Base-by-base conservation (phyloP, 305 asterid species). In the Lippia alba region DNA sequence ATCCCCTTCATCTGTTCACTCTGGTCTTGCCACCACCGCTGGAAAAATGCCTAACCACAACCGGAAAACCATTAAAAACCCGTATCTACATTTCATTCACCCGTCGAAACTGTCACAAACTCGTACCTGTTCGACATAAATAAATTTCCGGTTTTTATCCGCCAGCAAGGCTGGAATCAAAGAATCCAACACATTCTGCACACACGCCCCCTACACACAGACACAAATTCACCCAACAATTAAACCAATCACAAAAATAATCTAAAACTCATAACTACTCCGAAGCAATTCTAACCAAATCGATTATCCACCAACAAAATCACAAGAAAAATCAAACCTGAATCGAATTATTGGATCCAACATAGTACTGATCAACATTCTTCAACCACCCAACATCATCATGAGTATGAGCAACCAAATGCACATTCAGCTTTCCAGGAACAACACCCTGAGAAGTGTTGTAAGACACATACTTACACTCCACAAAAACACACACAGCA, bases 301-400 rank as follows among this genome's bases (percentile, higher is more conserved):
- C n/a, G n/a, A n/a, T n/a, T n/a, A n/a, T 41, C 4, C 44, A 18
- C 4, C 55, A 36, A 50, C 6, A 57, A 1, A 65, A 61, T 8
- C 40, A 0, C 39, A 5, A 36, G 11, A 7, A 6, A 10, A 16
- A 2, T n/a, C 39, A 36, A 36, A 95, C 99, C 96, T 90, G 98
- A 74, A 94, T 83, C 1, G 96, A 83, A 68, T 92, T 94, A 55
- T 92, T 92, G 73, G 96, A 86, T 54, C 99, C 99, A 74, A 92
- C 97, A 66, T 94, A 94, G 85, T 94, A 94, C 84, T 94, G 99
- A 79, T 94, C 99, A 46, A 94, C 72, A 50, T 98, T 94, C 84
- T 94, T 94, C 81, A 94, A 76, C 99, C 99, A 94, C 40, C 99
- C 99, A 59, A 94, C 98, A 79, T 94, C 99, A 57, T 94, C 99